Percentiles rank a stretch among this genome's conserved stretches.
phyloP scores from a whole-genome alignment of 2,329 filamentous ascomycete species.

The Colletotrichum shisoi region DNA sequence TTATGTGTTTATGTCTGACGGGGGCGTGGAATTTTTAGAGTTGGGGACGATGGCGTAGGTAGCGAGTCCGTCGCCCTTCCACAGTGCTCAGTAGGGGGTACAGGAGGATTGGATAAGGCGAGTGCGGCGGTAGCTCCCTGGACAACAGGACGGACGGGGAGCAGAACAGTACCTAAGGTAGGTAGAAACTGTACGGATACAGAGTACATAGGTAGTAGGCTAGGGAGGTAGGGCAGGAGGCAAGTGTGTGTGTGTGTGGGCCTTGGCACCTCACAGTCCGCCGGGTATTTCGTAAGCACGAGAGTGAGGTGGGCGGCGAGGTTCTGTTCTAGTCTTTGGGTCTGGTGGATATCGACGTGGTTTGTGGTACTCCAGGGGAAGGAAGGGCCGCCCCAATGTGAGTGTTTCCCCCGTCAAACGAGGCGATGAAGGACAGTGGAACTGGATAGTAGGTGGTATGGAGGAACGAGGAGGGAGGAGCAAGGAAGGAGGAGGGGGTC shows the following conservation, averaged over 20 bases:
- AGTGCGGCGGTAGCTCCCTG: constrained; percentile 8
- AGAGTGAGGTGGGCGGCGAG: not conserved
- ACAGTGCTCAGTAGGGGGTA: constrained; percentile 22
- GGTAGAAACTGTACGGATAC: too few species aligned
- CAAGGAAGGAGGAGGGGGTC: constrained; percentile 1
- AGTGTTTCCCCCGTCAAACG: constrained; percentile 10
- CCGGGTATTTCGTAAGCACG: not conserved
- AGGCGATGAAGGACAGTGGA: constrained; percentile 4
- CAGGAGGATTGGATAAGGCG: constrained; percentile 6
- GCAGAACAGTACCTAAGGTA: constrained; percentile 6
- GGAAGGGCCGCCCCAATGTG: constrained; percentile 17
- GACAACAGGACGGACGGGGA: not conserved
- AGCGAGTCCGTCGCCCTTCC: constrained; percentile 34
- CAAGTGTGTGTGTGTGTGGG: not conserved
- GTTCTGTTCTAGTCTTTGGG: constrained; percentile 1
- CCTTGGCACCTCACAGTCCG: constrained; percentile 1
- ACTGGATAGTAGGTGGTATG: not conserved
- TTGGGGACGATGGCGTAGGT: constrained; percentile 39
- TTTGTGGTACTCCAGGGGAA: constrained; percentile 31
- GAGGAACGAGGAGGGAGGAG: constrained; percentile 18
- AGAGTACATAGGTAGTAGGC: too few species aligned
- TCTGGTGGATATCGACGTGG: constrained; percentile 21
- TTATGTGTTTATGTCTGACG: constrained; percentile 38
- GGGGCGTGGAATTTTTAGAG: constrained; percentile 39
- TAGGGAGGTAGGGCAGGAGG: too few species aligned